Percentiles rank a stretch among this genome's conserved stretches.
These are phyloP conservation scores for Cladosporium velox DNA, from an alignment of 2,329 filamentous ascomycete species.

Conservation along the genomic window DNA sequence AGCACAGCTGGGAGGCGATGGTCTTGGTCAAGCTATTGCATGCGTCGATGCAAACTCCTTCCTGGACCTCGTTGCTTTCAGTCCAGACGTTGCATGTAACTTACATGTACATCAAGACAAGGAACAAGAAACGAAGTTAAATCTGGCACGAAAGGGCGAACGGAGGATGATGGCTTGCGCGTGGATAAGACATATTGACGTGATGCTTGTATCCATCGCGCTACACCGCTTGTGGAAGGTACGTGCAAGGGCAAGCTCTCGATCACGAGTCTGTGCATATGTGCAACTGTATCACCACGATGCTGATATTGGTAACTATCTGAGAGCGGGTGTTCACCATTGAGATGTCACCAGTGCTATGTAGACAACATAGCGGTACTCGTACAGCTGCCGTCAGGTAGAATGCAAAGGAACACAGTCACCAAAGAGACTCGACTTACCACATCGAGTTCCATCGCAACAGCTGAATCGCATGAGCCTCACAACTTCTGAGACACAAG, in stretches of 20 bases:
- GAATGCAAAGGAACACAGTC: background rate
- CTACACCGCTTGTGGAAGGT: constrained; percentile 4
- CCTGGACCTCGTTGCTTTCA: background rate
- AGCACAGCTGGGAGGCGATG: background rate
- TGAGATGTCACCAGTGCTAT: background rate
- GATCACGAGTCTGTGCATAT: background rate
- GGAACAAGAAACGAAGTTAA: background rate
- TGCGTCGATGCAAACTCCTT: background rate
- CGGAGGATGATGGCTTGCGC: background rate
- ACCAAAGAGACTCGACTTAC: background rate
- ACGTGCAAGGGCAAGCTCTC: background rate
- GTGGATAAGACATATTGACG: background rate
- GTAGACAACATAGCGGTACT: background rate
- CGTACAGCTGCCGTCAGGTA: background rate
- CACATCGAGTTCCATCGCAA: background rate
- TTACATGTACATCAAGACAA: background rate
- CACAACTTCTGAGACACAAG: background rate
- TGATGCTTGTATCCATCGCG: constrained; percentile 1
- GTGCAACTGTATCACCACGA: background rate
- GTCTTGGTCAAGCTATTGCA: background rate
- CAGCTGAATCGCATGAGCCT: background rate
- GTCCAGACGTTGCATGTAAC: background rate
- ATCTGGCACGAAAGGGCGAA: background rate
- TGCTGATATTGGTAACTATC: background rate
- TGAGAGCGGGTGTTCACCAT: background rate